phyloP scores from a whole-genome alignment of 495 filamentous ascomycete species.

The Xylaria cubensis region DNA sequence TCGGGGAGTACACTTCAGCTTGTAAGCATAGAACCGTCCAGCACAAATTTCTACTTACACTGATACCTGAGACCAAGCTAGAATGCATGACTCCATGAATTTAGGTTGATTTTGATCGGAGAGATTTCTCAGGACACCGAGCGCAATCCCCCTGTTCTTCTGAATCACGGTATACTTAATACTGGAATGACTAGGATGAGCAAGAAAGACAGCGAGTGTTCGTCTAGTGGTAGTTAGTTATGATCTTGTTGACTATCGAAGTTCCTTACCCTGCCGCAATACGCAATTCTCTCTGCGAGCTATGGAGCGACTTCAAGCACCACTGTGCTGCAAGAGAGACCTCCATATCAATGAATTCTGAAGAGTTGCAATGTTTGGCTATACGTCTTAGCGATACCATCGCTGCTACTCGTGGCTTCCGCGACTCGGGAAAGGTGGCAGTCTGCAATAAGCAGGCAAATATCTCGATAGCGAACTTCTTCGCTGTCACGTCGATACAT shows the following conservation, averaged over 20 bases:
- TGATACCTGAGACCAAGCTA: constrained; percentile 83
- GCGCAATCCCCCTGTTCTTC: constrained; percentile 69
- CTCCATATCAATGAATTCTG: constrained; percentile 68
- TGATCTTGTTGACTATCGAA: constrained; percentile 6
- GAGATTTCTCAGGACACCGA: constrained; percentile 73
- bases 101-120: constrained; percentile 68
- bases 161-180: constrained; percentile 47
- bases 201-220: constrained; percentile 70
- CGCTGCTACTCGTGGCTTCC: constrained; percentile 69
- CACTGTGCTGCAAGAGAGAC: constrained; percentile 73
- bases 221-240: constrained; percentile 58
- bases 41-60: constrained; percentile 49
- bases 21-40: constrained; percentile 21
- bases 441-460: constrained; percentile 64
- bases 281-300: constrained; percentile 84
- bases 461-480: constrained; percentile 50
- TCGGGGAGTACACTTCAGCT: constrained; percentile 51
- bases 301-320: constrained; percentile 79
- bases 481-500: constrained; percentile 22
- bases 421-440: constrained; percentile 63
- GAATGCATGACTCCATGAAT: constrained; percentile 81
- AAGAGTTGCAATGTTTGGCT: constrained; percentile 64
- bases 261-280: constrained; percentile 71
- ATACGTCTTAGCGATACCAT: constrained; percentile 75
- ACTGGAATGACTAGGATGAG: constrained; percentile 50